Evolutionary conservation across 2,329 filamentous ascomycete genomes (phyloP), one percentile per base, ranked within the genome.

Genomic region (Ophiosphaerella narmari): DNA sequence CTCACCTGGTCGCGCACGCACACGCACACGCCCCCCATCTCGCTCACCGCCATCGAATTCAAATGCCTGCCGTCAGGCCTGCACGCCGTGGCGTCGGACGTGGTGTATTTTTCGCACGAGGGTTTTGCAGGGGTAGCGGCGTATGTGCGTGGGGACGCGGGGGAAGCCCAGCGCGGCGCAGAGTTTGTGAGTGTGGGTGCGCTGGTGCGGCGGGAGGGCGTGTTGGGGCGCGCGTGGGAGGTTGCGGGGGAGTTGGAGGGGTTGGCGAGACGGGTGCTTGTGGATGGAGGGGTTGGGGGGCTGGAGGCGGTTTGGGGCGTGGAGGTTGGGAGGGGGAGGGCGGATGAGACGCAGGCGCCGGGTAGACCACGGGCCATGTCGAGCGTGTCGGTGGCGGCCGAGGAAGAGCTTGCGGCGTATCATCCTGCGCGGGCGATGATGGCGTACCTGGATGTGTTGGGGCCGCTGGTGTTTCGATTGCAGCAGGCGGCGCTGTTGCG

Each of bases 31-130:
- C 80, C 85, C 12, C 86, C 84, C 41, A 81, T 93, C 75, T 80
- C 83, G 74, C 82, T 97, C 41, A 90, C 91, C 47, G 86, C 89
- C 21, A 91, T 97, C 66, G 94, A 99, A 75, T 99, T 91, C 82
- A 97, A 97, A 76, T 95, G 91, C 54, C 82, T 99, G 39, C 94
- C 94, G 2, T 97, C 93, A 0, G 94, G 94, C 21, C 75, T 97
- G 42, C 94, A 99, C 75, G 89, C 90, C 49, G 90, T 97, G 16
- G 80, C 87, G 29, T 86, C 92, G 59, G 94, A 99, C 73, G 80
- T 97, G 43, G 80, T 88, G 74, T 99, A 97, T 78, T 99, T 97
- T 72, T 86, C 96, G 37, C 91, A 97, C 68, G 87, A 84, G 40
- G 80, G 84, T 39, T 87, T 91, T 76, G 92, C 91, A 5, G 94